A percentile compares a stretch with the other conserved stretches of the same genome.
Conservation (phyloP, 306 rosid genomes). For the Ammopiptanthus mongolicus region DNA sequence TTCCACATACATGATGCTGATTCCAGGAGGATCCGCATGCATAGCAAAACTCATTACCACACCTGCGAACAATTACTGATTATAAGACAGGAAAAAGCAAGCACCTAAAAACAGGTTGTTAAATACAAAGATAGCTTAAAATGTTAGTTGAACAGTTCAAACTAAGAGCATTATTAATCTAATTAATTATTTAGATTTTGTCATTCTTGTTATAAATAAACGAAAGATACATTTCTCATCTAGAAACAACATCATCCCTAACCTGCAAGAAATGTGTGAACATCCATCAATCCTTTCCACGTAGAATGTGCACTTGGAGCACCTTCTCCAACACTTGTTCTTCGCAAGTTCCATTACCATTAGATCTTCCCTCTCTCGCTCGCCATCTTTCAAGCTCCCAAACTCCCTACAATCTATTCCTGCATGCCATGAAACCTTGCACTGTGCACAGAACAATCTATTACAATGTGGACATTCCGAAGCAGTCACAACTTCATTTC, state of each 20-base stretch:
- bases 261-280: constrained; percentile 55
- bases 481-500: constrained; percentile 27
- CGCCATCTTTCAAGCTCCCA: constrained; percentile 13
- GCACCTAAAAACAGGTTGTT: neutral
- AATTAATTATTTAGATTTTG: neutral
- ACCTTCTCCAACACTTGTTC: constrained; percentile 44
- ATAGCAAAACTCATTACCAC: constrained; percentile 40
- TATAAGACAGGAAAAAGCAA: neutral
- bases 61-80: constrained; percentile 25
- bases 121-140: neutral
- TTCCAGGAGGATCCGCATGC: constrained; percentile 37
- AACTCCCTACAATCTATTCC: constrained; percentile 43
- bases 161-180: neutral
- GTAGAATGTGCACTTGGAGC: constrained; percentile 40
- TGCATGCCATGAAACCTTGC: constrained; percentile 56
- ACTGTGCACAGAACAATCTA: constrained; percentile 59
- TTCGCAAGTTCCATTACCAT: constrained; percentile 45
- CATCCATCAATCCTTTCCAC: constrained; percentile 51
- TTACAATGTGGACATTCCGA: constrained; percentile 52
- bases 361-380: constrained; percentile 37
- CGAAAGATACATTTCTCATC: neutral
- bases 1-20: neutral
- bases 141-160: neutral
- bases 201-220: too few species aligned
- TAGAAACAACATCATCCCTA: neutral